Evolutionary conservation across 139 green algal species (phyloP).

Genomic region (Chlorella sp.): DNA sequence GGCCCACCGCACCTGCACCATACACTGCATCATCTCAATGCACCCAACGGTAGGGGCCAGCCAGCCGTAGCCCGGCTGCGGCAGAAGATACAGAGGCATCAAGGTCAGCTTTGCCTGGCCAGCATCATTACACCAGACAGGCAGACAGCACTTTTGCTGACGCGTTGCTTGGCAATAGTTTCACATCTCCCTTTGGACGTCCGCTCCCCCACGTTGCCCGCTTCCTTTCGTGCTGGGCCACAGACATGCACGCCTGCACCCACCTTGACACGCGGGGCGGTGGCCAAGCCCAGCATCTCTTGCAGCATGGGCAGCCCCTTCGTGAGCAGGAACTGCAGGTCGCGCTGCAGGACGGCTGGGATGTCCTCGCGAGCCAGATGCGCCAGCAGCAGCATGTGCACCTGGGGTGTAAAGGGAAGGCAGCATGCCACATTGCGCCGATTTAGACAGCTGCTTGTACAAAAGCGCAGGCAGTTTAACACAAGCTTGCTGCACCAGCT

Average conservation of each 20-base stretch:
- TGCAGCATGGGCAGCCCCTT: slow-evolving; percentile 78
- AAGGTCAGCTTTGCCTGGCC: too few relatives aligned
- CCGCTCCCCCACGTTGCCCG: too few relatives aligned
- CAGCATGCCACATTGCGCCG: not conserved
- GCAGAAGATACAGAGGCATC: not conserved
- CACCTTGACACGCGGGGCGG: slow-evolving; percentile 20
- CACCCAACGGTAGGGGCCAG: slow-evolving; percentile 74
- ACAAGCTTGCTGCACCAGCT: not conserved
- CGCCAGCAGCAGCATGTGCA: slow-evolving; percentile 87
- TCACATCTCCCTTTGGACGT: too few relatives aligned
- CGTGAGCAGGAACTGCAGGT: slow-evolving; percentile 78
- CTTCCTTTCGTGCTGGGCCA: too few relatives aligned
- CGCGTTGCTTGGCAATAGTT: too few relatives aligned
- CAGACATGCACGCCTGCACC: too few relatives aligned
- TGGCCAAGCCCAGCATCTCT: slow-evolving; percentile 87
- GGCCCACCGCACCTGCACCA: slow-evolving; percentile 63
- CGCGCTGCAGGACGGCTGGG: slow-evolving; percentile 62
- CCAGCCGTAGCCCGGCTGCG: slow-evolving; percentile 73
- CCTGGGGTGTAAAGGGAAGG: slow-evolving; percentile 52
- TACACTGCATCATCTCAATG: slow-evolving; percentile 89
- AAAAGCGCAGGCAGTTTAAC: not conserved
- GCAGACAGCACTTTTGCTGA: too few relatives aligned
- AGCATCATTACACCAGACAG: too few relatives aligned
- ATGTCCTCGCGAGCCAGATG: slow-evolving; percentile 76
- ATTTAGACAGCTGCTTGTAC: not conserved